phyloP scores from a whole-genome alignment of 2,329 filamentous ascomycete species.

The Colletotrichum costaricense region DNA sequence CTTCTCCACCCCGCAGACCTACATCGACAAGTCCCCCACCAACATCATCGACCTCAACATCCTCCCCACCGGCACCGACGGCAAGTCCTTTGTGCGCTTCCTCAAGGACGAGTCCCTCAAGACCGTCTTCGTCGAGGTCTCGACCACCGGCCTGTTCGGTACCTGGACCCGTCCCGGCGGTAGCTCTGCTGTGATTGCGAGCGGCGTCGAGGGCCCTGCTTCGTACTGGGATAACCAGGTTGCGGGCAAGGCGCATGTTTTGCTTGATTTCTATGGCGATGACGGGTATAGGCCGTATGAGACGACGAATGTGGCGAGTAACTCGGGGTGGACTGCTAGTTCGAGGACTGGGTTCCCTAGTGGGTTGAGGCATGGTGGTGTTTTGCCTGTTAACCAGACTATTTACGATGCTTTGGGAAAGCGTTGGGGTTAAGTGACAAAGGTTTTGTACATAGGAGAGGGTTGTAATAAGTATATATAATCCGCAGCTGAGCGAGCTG shows the following conservation, averaged over 20 bases:
- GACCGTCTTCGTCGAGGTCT: constrained; percentile 62
- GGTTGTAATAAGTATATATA: not conserved
- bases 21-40: constrained; percentile 59
- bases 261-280: constrained; percentile 61
- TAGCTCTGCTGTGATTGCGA: constrained; percentile 52
- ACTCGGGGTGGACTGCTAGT: constrained; percentile 57
- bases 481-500: no score
- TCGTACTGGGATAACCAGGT: constrained; percentile 55
- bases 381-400: constrained; percentile 58
- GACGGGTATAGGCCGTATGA: constrained; percentile 63
- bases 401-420: constrained; percentile 49
- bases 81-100: constrained; percentile 61
- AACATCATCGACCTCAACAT: constrained; percentile 62
- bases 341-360: constrained; percentile 54
- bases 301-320: constrained; percentile 54
- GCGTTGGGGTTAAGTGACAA: constrained; percentile 8
- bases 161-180: constrained; percentile 62
- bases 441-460: no score
- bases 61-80: constrained; percentile 50
- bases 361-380: constrained; percentile 62
- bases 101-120: constrained; percentile 66
- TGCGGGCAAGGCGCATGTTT: constrained; percentile 53
- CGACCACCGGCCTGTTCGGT: constrained; percentile 60
- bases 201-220: constrained; percentile 56
- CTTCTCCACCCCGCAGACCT: constrained; percentile 61